Percentiles rank a stretch among this genome's conserved stretches.
phyloP scores from a whole-genome alignment of 441 rosid species.

The Populus trichocarpa region DNA sequence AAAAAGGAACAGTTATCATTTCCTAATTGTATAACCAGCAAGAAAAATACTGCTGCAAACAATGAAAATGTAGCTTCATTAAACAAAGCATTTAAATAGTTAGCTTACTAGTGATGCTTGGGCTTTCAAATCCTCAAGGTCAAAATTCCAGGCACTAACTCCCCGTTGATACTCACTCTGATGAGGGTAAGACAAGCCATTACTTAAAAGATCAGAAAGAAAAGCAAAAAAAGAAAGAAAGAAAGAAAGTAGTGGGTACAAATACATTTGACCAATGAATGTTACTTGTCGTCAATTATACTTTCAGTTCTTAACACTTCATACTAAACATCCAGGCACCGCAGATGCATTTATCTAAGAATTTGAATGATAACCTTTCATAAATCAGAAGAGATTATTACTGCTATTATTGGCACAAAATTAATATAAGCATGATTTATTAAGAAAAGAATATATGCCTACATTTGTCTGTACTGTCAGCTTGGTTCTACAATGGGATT shows the following conservation, averaged over 20 bases:
- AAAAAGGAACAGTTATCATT: slow-evolving; percentile 16
- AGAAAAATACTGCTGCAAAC: not conserved
- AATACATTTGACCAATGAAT: not conserved
- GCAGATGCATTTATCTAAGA: not conserved
- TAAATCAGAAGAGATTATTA: not conserved
- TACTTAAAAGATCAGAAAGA: slow-evolving; percentile 1
- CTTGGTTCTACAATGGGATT: not conserved
- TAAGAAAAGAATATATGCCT: not conserved
- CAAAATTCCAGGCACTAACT: slow-evolving; percentile 99
- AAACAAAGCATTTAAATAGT: slow-evolving; percentile 11
- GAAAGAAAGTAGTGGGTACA: not conserved
- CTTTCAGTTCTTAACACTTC: slow-evolving; percentile 2
- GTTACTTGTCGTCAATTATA: not conserved
- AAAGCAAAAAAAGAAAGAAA: not conserved
- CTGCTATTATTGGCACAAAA: not conserved
- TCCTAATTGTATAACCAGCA: slow-evolving; percentile 14
- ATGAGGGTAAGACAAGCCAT: slow-evolving; percentile 20
- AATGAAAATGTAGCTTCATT: not conserved
- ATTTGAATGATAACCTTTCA: not conserved
- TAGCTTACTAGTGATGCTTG: slow-evolving; percentile 85
- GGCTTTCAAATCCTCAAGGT: slow-evolving; percentile 85
- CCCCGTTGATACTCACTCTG: slow-evolving; percentile 98
- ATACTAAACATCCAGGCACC: not conserved
- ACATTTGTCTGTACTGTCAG: not conserved
- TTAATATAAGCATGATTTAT: not conserved